Evolutionary conservation across 169 alveolate genomes (phyloP).

Genomic region (Eimeria tenella): DNA sequence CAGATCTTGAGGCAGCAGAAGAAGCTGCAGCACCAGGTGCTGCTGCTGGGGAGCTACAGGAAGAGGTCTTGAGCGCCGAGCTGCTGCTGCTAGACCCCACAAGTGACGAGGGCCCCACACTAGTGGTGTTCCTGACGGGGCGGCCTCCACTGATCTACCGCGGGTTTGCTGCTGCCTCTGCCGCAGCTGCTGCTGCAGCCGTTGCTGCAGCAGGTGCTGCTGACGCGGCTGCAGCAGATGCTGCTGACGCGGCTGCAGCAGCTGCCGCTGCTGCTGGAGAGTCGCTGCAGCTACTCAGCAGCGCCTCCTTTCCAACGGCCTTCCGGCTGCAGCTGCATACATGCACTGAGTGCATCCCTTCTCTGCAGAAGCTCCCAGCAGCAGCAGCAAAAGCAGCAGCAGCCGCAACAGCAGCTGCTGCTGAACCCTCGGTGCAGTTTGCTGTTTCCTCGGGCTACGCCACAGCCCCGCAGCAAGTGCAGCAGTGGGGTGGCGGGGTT

Average conservation of each 20-base stretch:
- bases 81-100: constrained; percentile 81
- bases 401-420: constrained; percentile 4
- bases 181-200: constrained; percentile 18
- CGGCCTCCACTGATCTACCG: constrained; percentile 83
- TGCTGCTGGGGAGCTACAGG: constrained; percentile 28
- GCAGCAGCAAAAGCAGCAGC: constrained; percentile 56
- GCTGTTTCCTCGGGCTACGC: constrained; percentile 26
- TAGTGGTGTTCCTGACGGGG: constrained; percentile 83
- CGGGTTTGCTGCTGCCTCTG: constrained; percentile 57
- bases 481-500: constrained; percentile 54
- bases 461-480: constrained; percentile 54
- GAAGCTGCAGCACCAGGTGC: constrained; percentile 30
- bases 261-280: background rate
- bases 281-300: background rate
- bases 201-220: background rate
- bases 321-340: constrained; percentile 18
- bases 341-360: constrained; percentile 52
- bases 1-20: background rate
- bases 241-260: background rate
- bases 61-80: constrained; percentile 74
- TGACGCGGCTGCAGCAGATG: background rate
- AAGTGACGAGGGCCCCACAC: constrained; percentile 83
- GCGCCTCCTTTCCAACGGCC: constrained; percentile 1
- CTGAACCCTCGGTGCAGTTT: constrained; percentile 5
- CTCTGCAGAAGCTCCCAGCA: background rate